Base-by-base conservation (phyloP, 305 asterid genomes). In the Fraxinus albicans region DNA sequence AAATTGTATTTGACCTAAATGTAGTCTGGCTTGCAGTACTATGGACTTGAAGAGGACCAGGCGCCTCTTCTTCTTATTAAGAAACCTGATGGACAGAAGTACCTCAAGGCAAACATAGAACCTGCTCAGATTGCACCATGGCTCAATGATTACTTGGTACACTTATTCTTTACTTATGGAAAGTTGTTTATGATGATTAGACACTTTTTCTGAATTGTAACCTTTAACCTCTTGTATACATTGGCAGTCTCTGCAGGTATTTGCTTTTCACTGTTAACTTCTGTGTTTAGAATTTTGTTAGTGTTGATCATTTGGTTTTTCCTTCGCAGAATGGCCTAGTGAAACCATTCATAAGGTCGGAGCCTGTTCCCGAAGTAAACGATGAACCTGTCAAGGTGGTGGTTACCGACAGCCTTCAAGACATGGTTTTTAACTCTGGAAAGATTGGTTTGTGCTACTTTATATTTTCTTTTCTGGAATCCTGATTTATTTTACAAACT, bases 381-480 rank as follows among this genome's bases (percentile, higher is more conserved):
- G 47, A 92, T 40, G 95, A 91, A 82, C 95, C 97, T 10, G 95
- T 92, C 58, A 94, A 92, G 86, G 97, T 92, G 84, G 91, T 92
- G 4, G 98, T 94, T 70, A 89, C 89, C 23, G 87, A 91, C 86
- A 92, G 87, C 84, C 82, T 94, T 44, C 87, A 86, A 27, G 94
- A 93, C 44, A 12, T 86, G 33, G 93, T 92, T 73, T 87, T 89
- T 90, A 92, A 87, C 85, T 93, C 97, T 3, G 94, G 91, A 17
- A 93, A 92, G 88, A 92, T 91, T 85, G 93, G 95, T 92, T 8
- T 25, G 94, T 86, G 25, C 6, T 33, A 78, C 36, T 25, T 27
- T 12, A 9, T 17, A 67, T 25, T 21, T 25, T 65, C 33, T 47
- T 47, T 12, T 47, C n/a, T 47, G 60, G 19, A 15, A 58, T 58